Percentiles rank a stretch among this genome's conserved stretches.
Evolutionary conservation across 495 filamentous ascomycete genomes (phyloP).

Genomic region (Sabuloglossum arenarium): DNA sequence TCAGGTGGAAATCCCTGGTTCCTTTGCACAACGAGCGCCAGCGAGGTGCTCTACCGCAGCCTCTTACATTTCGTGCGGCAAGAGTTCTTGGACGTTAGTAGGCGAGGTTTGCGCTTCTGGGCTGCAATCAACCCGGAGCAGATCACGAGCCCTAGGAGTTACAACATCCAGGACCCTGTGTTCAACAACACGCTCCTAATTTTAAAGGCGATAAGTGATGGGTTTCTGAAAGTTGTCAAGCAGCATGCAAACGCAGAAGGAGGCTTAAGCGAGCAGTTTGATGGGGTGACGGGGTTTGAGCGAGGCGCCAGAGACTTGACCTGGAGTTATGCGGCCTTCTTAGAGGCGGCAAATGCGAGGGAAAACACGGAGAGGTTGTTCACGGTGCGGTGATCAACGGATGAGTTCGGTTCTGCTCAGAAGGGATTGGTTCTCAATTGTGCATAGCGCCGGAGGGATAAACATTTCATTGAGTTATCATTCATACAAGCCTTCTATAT

Average conservation of each 20-base stretch:
- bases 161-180: conserved; percentile 21
- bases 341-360: conserved; percentile 9
- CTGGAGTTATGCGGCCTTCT: conserved; percentile 48
- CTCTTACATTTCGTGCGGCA: conserved; percentile 29
- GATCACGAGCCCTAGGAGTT: conserved; percentile 27
- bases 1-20: conserved; percentile 30
- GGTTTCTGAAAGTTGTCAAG: conserved; percentile 32
- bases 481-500: not conserved
- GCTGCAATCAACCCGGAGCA: conserved; percentile 32
- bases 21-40: conserved; percentile 39
- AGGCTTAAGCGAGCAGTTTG: conserved; percentile 38
- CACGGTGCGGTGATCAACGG: not conserved
- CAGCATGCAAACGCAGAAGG: conserved; percentile 29
- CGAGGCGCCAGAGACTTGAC: conserved; percentile 41
- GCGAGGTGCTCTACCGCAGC: conserved; percentile 45
- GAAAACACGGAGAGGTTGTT: not conserved
- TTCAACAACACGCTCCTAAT: conserved; percentile 31
- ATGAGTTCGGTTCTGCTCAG: not conserved
- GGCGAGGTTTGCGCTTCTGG: not conserved
- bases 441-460: not conserved
- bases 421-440: not conserved
- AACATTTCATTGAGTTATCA: not conserved
- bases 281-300: conserved; percentile 26
- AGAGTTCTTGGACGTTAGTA: conserved; percentile 28
- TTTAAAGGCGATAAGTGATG: conserved; percentile 41